Conservation (phyloP, 139 green algal genomes). For the Chloropicon primus region DNA sequence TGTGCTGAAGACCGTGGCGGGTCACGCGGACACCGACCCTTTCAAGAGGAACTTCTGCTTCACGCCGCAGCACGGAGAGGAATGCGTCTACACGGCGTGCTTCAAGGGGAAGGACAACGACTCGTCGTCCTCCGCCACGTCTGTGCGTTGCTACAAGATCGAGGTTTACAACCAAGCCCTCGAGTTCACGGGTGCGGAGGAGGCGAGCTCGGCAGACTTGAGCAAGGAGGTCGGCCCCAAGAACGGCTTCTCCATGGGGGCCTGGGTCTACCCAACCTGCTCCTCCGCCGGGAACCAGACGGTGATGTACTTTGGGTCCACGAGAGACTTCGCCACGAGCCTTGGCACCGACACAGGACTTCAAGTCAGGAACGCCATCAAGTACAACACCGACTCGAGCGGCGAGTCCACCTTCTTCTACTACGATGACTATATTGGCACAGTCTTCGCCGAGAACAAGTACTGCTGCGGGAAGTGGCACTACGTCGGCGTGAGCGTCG, state of each 20-base stretch:
- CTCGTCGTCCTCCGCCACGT: background rate
- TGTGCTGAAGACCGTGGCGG: background rate
- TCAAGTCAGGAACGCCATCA: slow-evolving; percentile 15
- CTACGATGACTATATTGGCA: slow-evolving; percentile 16
- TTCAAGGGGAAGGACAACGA: slow-evolving; percentile 17
- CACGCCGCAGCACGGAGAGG: slow-evolving; percentile 8
- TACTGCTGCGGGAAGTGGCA: slow-evolving; percentile 19
- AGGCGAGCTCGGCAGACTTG: background rate
- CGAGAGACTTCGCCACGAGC: background rate
- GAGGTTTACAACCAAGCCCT: slow-evolving; percentile 13
- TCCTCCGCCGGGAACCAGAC: slow-evolving; percentile 9
- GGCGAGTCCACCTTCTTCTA: slow-evolving; percentile 14
- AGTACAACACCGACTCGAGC: slow-evolving; percentile 1
- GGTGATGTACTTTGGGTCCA: slow-evolving; percentile 12
- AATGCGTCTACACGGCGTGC: slow-evolving; percentile 21
- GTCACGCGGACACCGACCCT: slow-evolving; percentile 2
- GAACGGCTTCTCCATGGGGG: slow-evolving; percentile 9
- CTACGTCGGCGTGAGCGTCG: slow-evolving; percentile 10
- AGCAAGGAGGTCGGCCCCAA: slow-evolving; percentile 5
- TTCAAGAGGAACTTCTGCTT: slow-evolving; percentile 13
- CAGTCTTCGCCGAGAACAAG: background rate
- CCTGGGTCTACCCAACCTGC: slow-evolving; percentile 16
- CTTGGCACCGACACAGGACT: slow-evolving; percentile 10
- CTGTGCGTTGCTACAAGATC: slow-evolving; percentile 14
- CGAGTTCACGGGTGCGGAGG: slow-evolving; percentile 2